Percentiles rank a stretch among this genome's conserved stretches.
Evolutionary conservation across 2,329 filamentous ascomycete genomes (phyloP).

Genomic region (Fusarium verticillioides): DNA sequence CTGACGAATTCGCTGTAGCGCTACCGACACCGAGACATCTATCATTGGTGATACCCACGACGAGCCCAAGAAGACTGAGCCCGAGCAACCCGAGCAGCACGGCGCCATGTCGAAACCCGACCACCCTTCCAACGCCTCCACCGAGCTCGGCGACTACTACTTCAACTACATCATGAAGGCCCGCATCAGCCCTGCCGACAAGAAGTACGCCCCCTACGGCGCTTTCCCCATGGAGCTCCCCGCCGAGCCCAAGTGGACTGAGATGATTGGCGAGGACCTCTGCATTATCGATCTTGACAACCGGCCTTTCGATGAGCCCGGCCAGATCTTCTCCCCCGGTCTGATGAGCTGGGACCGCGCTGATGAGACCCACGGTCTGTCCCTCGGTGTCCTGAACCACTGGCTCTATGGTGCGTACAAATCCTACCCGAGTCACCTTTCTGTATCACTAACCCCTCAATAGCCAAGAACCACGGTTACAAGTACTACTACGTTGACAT

Average conservation of each 20-base stretch:
- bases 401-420: slow-evolving; percentile 54
- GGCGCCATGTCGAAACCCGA: slow-evolving; percentile 31
- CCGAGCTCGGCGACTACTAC: slow-evolving; percentile 48
- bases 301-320: slow-evolving; percentile 51
- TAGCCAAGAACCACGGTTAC: slow-evolving; percentile 59
- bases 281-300: slow-evolving; percentile 60
- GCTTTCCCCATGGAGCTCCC: slow-evolving; percentile 49
- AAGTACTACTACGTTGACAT: slow-evolving; percentile 59
- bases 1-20: slow-evolving; percentile 21
- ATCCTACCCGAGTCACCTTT: not conserved
- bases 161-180: slow-evolving; percentile 48
- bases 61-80: slow-evolving; percentile 13
- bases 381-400: slow-evolving; percentile 57
- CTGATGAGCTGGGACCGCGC: slow-evolving; percentile 52
- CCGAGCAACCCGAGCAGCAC: slow-evolving; percentile 5
- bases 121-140: slow-evolving; percentile 27
- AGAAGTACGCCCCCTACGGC: slow-evolving; percentile 47
- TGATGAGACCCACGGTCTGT: slow-evolving; percentile 50
- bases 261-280: slow-evolving; percentile 52
- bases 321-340: slow-evolving; percentile 50
- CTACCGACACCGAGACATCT: slow-evolving; percentile 39
- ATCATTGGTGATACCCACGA: slow-evolving; percentile 23
- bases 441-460: slow-evolving; percentile 32
- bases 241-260: slow-evolving; percentile 46
- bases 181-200: slow-evolving; percentile 40